A percentile compares a stretch with the other conserved stretches of the same genome.
These are phyloP conservation scores for Pseudocercospora fuligena DNA, from an alignment of 2,329 filamentous ascomycete species.

Conservation along the genomic window DNA sequence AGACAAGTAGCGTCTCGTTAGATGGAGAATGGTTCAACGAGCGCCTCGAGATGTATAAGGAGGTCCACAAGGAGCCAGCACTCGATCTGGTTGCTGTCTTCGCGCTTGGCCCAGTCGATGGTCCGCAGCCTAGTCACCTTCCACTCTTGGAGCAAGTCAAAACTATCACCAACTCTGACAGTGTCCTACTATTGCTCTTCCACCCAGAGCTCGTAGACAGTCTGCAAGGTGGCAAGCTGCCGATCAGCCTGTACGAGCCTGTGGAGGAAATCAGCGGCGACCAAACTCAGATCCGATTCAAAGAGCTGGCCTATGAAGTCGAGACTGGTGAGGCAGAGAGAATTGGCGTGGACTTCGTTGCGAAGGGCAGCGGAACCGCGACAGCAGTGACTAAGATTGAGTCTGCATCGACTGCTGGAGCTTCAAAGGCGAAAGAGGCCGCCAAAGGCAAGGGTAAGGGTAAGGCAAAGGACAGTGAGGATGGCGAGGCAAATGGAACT, in stretches of 20 bases:
- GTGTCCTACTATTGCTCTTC: constrained; percentile 84
- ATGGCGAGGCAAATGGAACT: constrained; percentile 37
- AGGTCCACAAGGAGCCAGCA: constrained; percentile 81
- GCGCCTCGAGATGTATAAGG: constrained; percentile 85
- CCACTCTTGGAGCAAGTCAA: constrained; percentile 76
- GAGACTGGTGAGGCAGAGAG: constrained; percentile 97
- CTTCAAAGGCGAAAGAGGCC: constrained; percentile 35
- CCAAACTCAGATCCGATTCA: constrained; percentile 72
- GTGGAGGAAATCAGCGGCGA: constrained; percentile 72
- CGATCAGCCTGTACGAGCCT: constrained; percentile 87
- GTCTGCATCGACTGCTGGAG: constrained; percentile 22
- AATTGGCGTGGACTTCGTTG: constrained; percentile 95
- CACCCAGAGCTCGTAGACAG: constrained; percentile 66
- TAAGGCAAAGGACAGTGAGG: constrained; percentile 52
- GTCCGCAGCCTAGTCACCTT: constrained; percentile 70
- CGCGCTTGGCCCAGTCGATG: constrained; percentile 70
- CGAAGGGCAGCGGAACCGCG: constrained; percentile 80
- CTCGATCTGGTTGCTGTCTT: constrained; percentile 75
- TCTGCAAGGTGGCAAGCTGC: constrained; percentile 76
- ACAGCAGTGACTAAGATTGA: constrained; percentile 56
- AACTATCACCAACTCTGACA: constrained; percentile 66
- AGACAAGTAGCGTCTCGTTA: constrained; percentile 62
- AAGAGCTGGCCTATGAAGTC: constrained; percentile 81
- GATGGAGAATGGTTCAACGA: constrained; percentile 74
- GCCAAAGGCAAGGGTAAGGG: constrained; percentile 47